phyloP scores from a whole-genome alignment of 2,329 filamentous ascomycete species.

The Trichophyton equinum region DNA sequence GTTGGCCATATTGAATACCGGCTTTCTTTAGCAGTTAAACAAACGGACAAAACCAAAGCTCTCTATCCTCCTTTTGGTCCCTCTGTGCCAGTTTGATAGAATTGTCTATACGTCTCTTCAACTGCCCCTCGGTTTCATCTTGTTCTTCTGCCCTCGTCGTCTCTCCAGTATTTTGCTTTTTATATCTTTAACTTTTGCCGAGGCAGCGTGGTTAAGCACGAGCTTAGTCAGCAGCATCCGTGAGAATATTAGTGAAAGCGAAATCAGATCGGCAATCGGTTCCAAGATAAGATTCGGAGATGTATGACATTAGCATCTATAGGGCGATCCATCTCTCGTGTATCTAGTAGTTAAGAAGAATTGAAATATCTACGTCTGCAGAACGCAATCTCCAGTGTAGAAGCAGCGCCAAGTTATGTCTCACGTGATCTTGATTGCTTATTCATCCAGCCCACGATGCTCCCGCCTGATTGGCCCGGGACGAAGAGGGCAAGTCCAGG shows the following conservation, averaged over 20 bases:
- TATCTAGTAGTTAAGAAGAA: too few species aligned
- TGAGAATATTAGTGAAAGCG: too few species aligned
- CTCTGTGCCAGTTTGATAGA: neutral
- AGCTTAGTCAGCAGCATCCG: too few species aligned
- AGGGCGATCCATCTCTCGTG: too few species aligned
- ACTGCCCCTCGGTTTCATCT: neutral
- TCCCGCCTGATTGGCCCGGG: neutral
- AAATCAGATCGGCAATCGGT: too few species aligned
- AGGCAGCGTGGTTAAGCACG: neutral
- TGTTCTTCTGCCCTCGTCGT: neutral
- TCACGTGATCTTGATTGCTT: neutral
- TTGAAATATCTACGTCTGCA: too few species aligned
- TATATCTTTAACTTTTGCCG: neutral
- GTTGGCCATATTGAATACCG: slow-evolving; percentile 22
- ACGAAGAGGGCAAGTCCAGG: neutral
- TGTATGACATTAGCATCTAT: too few species aligned
- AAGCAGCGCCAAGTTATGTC: too few species aligned
- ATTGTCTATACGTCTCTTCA: neutral
- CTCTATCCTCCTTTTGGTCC: neutral
- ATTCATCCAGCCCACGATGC: neutral
- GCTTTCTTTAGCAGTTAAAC: neutral
- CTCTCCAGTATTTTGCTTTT: neutral
- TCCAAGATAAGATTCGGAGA: too few species aligned
- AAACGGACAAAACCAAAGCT: neutral
- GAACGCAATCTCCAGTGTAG: too few species aligned